Conservation (phyloP, 306 rosid genomes). For the Glycine tomentella region DNA sequence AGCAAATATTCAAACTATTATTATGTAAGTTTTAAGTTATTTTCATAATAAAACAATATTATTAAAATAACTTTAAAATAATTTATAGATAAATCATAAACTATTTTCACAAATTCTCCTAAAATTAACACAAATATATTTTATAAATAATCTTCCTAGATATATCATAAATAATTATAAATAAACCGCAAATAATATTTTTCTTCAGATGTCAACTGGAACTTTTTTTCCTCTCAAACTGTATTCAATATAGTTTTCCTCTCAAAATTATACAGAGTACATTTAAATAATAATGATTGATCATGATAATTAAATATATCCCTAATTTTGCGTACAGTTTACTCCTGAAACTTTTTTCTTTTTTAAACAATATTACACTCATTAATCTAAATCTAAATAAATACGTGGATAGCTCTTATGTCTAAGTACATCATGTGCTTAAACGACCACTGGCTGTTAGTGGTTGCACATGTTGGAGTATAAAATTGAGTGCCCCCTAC, state of each 20-base stretch:
- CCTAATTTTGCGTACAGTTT: conserved; percentile 15
- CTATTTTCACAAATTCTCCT: background rate
- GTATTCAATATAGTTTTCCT: background rate
- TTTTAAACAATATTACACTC: background rate
- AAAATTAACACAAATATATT: background rate
- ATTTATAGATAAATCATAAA: background rate
- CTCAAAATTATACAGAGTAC: background rate
- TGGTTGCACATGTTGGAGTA: conserved; percentile 44
- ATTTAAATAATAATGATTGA: background rate
- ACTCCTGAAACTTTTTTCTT: background rate
- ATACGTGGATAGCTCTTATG: background rate
- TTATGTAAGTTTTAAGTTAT: background rate
- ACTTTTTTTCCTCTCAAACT: background rate
- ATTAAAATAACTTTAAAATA: background rate
- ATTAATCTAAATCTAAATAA: conserved; percentile 7
- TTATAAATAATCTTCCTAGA: too few species aligned
- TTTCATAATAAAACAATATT: background rate
- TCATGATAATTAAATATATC: background rate
- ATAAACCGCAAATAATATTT: background rate
- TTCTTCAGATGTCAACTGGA: too few species aligned
- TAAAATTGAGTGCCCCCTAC: conserved; percentile 33
- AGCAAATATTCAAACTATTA: too few species aligned
- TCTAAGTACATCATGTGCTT: conserved; percentile 41
- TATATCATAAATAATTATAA: background rate
- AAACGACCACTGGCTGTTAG: conserved; percentile 21